A percentile compares a stretch with the other conserved stretches of the same genome.
These are phyloP conservation scores for Cordyceps militaris DNA, from an alignment of 2,329 filamentous ascomycete genomes.

Conservation along the genomic window DNA sequence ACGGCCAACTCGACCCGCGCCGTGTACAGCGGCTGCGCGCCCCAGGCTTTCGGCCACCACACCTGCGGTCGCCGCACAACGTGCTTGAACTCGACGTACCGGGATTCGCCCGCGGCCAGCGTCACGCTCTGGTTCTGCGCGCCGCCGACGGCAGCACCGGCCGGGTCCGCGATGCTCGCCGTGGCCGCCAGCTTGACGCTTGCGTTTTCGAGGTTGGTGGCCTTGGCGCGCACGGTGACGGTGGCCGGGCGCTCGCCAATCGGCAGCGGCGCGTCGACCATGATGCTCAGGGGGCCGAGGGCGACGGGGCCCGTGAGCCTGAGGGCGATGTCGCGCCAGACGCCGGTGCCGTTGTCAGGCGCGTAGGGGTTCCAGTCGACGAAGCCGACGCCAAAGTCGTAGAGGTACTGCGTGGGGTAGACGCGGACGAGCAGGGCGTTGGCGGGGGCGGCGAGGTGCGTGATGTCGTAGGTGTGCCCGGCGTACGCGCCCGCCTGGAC, in stretches of 20 bases:
- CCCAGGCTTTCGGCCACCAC: slow-evolving; percentile 59
- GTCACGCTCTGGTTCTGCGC: slow-evolving; percentile 27
- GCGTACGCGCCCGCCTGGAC: slow-evolving; percentile 50
- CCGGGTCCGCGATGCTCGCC: slow-evolving; percentile 29
- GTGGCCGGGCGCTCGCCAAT: slow-evolving; percentile 18
- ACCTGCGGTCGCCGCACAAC: slow-evolving; percentile 38
- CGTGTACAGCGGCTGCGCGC: slow-evolving; percentile 45
- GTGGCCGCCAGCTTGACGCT: slow-evolving; percentile 30
- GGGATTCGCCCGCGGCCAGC: slow-evolving; percentile 31
- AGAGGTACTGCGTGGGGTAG: slow-evolving; percentile 52
- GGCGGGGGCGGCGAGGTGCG: slow-evolving; percentile 29
- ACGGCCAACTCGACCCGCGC: slow-evolving; percentile 25
- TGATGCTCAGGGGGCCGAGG: slow-evolving; percentile 37
- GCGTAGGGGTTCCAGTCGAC: slow-evolving; percentile 58
- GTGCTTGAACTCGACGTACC: slow-evolving; percentile 28
- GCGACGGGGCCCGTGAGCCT: slow-evolving; percentile 46
- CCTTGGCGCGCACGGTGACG: slow-evolving; percentile 32
- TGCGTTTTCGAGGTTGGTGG: slow-evolving; percentile 33
- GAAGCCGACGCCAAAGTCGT: slow-evolving; percentile 53
- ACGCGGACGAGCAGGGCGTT: slow-evolving; percentile 49
- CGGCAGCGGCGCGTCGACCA: slow-evolving; percentile 32
- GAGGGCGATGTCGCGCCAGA: slow-evolving; percentile 53
- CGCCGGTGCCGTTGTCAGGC: slow-evolving; percentile 54
- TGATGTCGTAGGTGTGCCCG: slow-evolving; percentile 50
- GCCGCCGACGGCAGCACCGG: slow-evolving; percentile 16